Conservation (phyloP, 73 alveolate species). For the Paraurostyla sp. region DNA sequence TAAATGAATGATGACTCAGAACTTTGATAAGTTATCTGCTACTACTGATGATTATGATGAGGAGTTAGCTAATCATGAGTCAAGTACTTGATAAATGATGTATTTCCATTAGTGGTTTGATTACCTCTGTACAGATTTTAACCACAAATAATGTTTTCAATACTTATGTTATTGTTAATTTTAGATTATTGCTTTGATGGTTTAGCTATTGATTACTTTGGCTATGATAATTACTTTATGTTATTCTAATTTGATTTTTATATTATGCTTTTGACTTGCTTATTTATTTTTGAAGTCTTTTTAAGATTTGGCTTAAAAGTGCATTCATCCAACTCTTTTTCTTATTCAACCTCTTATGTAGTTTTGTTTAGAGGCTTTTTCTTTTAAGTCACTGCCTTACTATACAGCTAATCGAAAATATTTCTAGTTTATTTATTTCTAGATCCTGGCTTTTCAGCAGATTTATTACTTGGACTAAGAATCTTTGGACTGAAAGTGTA, state of each 20-base stretch:
- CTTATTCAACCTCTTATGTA: background rate
- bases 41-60: too few species aligned
- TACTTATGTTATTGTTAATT: background rate
- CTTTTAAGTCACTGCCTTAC: slow-evolving; percentile 33
- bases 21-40: too few species aligned
- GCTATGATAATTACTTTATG: background rate
- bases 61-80: too few species aligned
- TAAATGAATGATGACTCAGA: too few species aligned
- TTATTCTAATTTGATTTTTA: background rate
- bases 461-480: background rate
- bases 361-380: background rate
- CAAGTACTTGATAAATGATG: too few species aligned
- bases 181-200: background rate
- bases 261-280: background rate
- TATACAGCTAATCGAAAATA: slow-evolving; percentile 26
- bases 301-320: slow-evolving; percentile 25
- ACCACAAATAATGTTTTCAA: too few species aligned
- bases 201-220: background rate
- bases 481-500: slow-evolving; percentile 17
- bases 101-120: background rate
- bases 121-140: too few species aligned
- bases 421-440: too few species aligned
- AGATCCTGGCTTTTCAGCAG: background rate
- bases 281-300: background rate
- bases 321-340: background rate